A percentile compares a stretch with the other conserved stretches of the same genome.
Conservation (phyloP, 352 stramenopile genomes). For the Phytophthora pisi region DNA sequence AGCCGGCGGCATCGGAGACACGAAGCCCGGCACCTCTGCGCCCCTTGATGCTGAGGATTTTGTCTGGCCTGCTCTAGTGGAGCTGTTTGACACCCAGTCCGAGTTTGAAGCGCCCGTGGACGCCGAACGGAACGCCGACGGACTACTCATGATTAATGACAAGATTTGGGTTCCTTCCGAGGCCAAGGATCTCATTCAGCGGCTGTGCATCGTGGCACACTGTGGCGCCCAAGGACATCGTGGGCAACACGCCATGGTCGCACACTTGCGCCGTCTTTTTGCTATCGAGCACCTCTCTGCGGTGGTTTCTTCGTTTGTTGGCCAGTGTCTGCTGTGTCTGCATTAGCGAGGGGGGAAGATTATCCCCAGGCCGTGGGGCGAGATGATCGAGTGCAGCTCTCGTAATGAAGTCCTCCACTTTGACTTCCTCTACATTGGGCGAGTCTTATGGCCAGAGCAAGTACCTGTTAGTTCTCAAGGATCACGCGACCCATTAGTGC, state of each 20-base stretch:
- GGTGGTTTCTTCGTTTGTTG: not conserved
- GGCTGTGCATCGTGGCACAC: not conserved
- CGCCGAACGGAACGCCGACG: not conserved
- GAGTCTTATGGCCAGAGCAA: not conserved
- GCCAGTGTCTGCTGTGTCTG: not conserved
- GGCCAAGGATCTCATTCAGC: not conserved
- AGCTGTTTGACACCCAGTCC: not conserved
- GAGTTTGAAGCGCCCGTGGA: not conserved
- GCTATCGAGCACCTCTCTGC: not conserved
- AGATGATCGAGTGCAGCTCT: constrained; percentile 12
- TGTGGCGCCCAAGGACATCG: not conserved
- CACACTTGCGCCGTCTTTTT: not conserved
- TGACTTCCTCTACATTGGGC: constrained; percentile 1
- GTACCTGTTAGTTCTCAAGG: constrained; percentile 39
- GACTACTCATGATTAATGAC: not conserved
- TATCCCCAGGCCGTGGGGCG: not conserved
- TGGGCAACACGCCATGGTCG: not conserved
- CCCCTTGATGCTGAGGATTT: not conserved
- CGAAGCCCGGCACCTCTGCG: not conserved
- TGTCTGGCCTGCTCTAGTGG: not conserved
- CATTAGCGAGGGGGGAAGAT: not conserved
- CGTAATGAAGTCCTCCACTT: constrained; percentile 6
- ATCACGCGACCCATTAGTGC: constrained; percentile 19
- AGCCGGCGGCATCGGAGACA: not conserved
- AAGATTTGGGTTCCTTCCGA: not conserved